Base-by-base conservation (phyloP, 1,284 basidiomycete genomes). In the Clitocybe nebularis region DNA sequence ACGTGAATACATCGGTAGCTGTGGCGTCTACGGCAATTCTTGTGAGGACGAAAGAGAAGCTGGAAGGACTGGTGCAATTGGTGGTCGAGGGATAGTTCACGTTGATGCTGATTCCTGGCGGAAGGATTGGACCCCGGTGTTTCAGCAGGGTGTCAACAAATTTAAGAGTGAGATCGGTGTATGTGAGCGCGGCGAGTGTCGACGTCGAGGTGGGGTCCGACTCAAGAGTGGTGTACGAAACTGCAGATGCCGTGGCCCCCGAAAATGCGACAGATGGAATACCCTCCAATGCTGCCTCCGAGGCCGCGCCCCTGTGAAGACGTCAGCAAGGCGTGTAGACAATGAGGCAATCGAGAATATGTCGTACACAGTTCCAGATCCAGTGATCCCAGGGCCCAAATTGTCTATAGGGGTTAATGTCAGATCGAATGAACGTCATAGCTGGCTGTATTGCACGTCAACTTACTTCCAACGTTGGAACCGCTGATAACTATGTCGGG, bases 401-500 rank as follows among this genome's bases (percentile, higher is more conserved):
- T 73, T 74, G 43, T 60, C 72, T 74, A 39, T 11, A 11, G 32
- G 16, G 28, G 28, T n/a, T 4, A 30, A 5, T 30, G 4, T 30
- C 28, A 30, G 28, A 8, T 1, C 23, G 16, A 8, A 17, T 16
- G 16, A 28, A 29, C 13, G 26, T 11, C 10, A 8, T 16, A 17
- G n/a, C 8, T 16, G n/a, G 16, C 19, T 22, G 19, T 7, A 4
- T 21, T 33, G 14, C 24, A 37, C n/a, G 13, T 20, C 6, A 34
- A 43, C 66, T 61, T 47, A 71, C 69, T 67, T 38, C 74, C 74
- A 8, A 77, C 65, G 50, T 79, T 78, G 0, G 69, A 68, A 0
- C 75, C 77, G 47, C 68, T 67, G 9, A 80, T 63, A 4, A 77
- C 67, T 24, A 80, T 61, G 42, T 77, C 75, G 0, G 76, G 76